These are phyloP conservation scores for Pinus tabuliformis DNA, from an alignment of 75 land plant genomes.

Conservation along the genomic window DNA sequence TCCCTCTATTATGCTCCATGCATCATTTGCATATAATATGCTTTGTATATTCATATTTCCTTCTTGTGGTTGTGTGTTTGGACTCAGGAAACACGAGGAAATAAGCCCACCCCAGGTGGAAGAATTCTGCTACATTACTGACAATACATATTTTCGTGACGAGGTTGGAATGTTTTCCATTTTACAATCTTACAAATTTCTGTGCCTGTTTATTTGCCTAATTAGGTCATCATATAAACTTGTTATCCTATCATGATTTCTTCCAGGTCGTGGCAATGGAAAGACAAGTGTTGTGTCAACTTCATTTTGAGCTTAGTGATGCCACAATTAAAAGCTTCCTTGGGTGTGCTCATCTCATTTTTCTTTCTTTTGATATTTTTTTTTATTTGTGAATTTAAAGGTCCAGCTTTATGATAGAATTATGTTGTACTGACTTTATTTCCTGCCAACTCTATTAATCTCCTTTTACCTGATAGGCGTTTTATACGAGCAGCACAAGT, in stretches of 20 bases:
- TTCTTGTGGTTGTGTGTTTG: neutral
- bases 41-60: neutral
- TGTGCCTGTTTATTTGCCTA: neutral
- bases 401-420: neutral
- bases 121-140: constrained; percentile 80
- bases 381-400: neutral
- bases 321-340: constrained; percentile 63
- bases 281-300: constrained; percentile 41
- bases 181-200: neutral
- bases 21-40: constrained; percentile 1
- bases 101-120: constrained; percentile 72
- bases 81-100: constrained; percentile 69
- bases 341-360: constrained; percentile 20
- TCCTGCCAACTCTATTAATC: neutral
- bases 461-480: constrained; percentile 19
- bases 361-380: neutral
- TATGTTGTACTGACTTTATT: neutral
- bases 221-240: neutral
- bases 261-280: constrained; percentile 62
- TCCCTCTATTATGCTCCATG: neutral
- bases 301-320: constrained; percentile 59
- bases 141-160: constrained; percentile 69
- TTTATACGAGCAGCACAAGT: constrained; percentile 36
- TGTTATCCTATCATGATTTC: neutral
- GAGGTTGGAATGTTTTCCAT: constrained; percentile 27